Evolutionary conservation across 2,329 filamentous ascomycete genomes (phyloP), one percentile per base, ranked within the genome.

Genomic region (Trichoderma asperellum): DNA sequence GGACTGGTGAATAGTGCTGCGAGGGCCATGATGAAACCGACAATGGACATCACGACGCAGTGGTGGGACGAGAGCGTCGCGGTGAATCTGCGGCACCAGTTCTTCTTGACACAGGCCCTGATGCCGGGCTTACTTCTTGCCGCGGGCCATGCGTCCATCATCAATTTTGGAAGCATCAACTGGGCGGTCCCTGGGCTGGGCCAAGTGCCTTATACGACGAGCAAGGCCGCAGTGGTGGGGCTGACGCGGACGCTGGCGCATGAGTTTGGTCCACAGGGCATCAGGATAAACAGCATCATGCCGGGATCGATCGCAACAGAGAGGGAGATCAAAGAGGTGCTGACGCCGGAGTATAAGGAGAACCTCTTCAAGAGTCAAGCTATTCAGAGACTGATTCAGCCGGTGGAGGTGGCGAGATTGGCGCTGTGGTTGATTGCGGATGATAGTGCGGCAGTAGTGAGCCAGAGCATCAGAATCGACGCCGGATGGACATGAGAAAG

Each of bases 1-100:
- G 91, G 96, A 72, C 81, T 96, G 62, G 82, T 97, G 82, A 96
- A 96, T 84, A 96, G 96, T 78, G 93, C 93, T 21, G 93, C 92
- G 0, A 71, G 70, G 0, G 73, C 71, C 4, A 72, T 71, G 21
- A 72, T 72, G 27, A 65, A 58, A 18, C 63, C 73, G 2, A 83
- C 79, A 1, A 64, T 72, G 12, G 68, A 77, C 0, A 78, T 84
- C 8, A 84, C 83, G 3, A 72, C 79, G 0, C 80, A 80, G 70
- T 76, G 76, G 2, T 85, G 81, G 77, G 81, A 84, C 12, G 59
- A 71, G 6, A 81, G 82, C 71, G 72, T 87, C 47, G 80, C 80
- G 49, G 77, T 81, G 29, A 85, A 85, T 68, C 75, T 84, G 35
- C 76, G 82, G 0, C 83, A 85, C 52, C 71, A 75, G 2, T 79